Percentiles rank a stretch among this genome's conserved stretches.
These are phyloP conservation scores for Collybia sp. DNA, from an alignment of 768 basidiomycete genomes.

Conservation along the genomic window DNA sequence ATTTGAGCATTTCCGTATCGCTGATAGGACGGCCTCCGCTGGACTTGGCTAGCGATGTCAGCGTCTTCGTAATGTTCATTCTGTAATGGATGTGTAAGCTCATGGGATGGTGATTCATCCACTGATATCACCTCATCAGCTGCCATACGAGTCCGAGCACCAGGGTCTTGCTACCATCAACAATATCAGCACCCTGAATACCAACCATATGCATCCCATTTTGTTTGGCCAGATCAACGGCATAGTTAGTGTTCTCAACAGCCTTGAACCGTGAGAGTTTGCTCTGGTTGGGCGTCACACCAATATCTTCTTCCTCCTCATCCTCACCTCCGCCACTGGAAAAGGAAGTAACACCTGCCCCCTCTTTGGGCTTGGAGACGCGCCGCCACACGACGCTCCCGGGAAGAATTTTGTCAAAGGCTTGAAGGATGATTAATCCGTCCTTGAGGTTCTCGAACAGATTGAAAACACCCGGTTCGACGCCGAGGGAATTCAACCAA, in stretches of 20 bases:
- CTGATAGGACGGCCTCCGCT: slow-evolving; percentile 77
- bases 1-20: slow-evolving; percentile 91
- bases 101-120: no score
- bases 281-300: slow-evolving; percentile 79
- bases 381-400: slow-evolving; percentile 93
- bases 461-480: slow-evolving; percentile 95
- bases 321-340: slow-evolving; percentile 36
- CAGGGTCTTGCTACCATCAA: slow-evolving; percentile 88
- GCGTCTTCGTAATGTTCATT: slow-evolving; percentile 87
- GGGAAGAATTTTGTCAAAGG: slow-evolving; percentile 93
- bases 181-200: slow-evolving; percentile 96
- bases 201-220: slow-evolving; percentile 95
- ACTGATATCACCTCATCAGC: slow-evolving; percentile 67
- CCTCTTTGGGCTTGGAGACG: slow-evolving; percentile 89
- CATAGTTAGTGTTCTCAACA: slow-evolving; percentile 98
- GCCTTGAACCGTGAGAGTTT: slow-evolving; percentile 93
- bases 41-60: slow-evolving; percentile 66
- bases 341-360: slow-evolving; percentile 37
- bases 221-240: slow-evolving; percentile 86
- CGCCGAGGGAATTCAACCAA: slow-evolving; percentile 96
- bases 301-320: slow-evolving; percentile 76
- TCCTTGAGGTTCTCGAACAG: slow-evolving; percentile 95
- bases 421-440: slow-evolving; percentile 87
- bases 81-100: slow-evolving; percentile 25
- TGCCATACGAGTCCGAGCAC: slow-evolving; percentile 98